These are phyloP conservation scores for Obelidium mucronatum DNA, from an alignment of 192 early-diverging fungal species.

Conservation along the genomic window DNA sequence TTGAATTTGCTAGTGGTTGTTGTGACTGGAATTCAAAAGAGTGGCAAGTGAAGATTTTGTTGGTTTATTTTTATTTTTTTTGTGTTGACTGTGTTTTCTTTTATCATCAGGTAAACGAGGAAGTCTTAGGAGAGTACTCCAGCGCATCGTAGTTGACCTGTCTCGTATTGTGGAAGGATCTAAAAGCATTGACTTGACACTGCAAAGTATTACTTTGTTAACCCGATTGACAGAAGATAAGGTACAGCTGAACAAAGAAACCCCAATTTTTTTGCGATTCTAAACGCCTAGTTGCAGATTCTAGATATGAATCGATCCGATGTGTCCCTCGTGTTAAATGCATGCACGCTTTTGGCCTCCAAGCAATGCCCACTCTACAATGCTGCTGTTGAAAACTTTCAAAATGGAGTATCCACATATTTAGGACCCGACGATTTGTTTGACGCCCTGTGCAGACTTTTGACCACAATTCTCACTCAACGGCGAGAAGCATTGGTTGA, in stretches of 20 bases:
- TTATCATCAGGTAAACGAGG: conserved; percentile 7
- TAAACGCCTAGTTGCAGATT: conserved; percentile 34
- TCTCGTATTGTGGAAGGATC: conserved; percentile 17
- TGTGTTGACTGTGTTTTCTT: neutral
- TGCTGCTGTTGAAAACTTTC: neutral
- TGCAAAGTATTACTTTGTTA: neutral
- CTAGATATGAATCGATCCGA: conserved; percentile 50
- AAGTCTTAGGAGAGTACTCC: conserved; percentile 4
- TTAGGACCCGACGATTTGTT: conserved; percentile 51
- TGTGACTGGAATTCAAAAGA: conserved; percentile 8
- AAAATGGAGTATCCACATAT: conserved; percentile 10
- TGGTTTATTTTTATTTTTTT: no score
- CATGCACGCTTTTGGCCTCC: conserved; percentile 30
- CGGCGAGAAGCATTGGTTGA: conserved; percentile 58
- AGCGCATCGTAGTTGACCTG: neutral
- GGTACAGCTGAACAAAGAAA: no score
- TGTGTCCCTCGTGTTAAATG: conserved; percentile 50
- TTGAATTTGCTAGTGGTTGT: neutral
- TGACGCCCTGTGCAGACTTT: conserved; percentile 55
- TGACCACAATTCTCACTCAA: conserved; percentile 53
- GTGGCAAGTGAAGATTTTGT: conserved; percentile 1
- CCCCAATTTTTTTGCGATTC: neutral
- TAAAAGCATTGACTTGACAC: neutral
- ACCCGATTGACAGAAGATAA: conserved; percentile 25
- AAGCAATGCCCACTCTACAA: conserved; percentile 16